Percentiles rank a stretch among this genome's conserved stretches.
phyloP scores from a whole-genome alignment of 2,329 filamentous ascomycete species.

The Microcyclospora tardicrescens region DNA sequence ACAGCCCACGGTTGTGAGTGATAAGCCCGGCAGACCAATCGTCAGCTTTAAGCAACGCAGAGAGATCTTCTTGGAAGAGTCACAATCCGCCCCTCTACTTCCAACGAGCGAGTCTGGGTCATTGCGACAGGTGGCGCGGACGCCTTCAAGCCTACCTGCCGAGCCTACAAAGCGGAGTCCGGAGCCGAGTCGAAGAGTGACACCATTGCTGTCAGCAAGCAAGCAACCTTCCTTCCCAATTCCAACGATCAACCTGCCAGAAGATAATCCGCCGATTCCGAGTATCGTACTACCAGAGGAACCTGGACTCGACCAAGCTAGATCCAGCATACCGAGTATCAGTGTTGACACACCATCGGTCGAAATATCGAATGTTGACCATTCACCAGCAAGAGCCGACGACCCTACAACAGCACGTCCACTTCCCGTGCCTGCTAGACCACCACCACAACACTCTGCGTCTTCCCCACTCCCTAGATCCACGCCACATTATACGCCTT shows the following conservation, averaged over 20 bases:
- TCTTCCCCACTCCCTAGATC: conserved; percentile 23
- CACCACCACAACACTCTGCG: conserved; percentile 22
- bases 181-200: background rate
- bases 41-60: conserved; percentile 81
- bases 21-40: conserved; percentile 81
- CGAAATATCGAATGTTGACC: background rate
- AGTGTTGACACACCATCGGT: conserved; percentile 12
- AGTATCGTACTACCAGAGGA: conserved; percentile 23
- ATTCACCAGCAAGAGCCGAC: background rate
- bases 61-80: conserved; percentile 56
- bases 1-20: conserved; percentile 80
- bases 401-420: conserved; percentile 5
- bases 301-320: conserved; percentile 4
- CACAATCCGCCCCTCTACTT: conserved; percentile 10
- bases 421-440: conserved; percentile 25
- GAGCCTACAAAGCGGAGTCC: conserved; percentile 8
- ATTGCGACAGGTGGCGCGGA: background rate
- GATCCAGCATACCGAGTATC: conserved; percentile 8
- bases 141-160: background rate
- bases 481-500: conserved; percentile 33
- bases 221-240: conserved; percentile 6
- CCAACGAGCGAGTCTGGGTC: background rate
- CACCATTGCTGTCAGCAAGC: background rate
- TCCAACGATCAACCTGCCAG: conserved; percentile 43
- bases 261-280: conserved; percentile 19